These are phyloP conservation scores for Ganoderma lingzhi DNA, from an alignment of 1,284 basidiomycete species.

Conservation along the genomic window DNA sequence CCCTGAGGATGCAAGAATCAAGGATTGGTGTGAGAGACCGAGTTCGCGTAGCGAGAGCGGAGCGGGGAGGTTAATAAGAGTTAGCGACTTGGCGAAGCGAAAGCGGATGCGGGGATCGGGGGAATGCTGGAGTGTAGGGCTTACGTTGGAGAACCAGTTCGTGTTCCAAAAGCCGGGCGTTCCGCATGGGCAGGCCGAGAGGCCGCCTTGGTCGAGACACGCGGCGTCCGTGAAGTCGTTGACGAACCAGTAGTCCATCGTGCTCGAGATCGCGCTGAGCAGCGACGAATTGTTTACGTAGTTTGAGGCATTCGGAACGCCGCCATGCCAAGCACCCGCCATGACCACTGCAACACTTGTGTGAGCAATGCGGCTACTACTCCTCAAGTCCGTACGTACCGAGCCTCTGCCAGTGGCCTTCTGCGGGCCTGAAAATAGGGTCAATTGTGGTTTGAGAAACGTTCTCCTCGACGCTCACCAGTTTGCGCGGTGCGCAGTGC, in stretches of 20 bases:
- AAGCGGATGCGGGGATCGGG: neutral
- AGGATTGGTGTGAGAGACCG: neutral
- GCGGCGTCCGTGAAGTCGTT: constrained; percentile 61
- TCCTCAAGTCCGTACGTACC: constrained; percentile 44
- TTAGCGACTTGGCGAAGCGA: neutral
- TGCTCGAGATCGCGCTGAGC: constrained; percentile 51
- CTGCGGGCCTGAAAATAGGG: constrained; percentile 51
- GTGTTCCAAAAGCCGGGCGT: constrained; percentile 71
- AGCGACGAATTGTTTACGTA: constrained; percentile 51
- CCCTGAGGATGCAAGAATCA: no score
- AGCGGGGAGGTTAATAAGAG: neutral
- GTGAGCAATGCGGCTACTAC: neutral
- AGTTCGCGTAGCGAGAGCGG: neutral
- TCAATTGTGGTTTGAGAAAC: neutral
- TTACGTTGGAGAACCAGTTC: constrained; percentile 68
- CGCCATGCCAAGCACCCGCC: constrained; percentile 65
- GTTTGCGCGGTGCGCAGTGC: constrained; percentile 64
- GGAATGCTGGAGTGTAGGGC: neutral
- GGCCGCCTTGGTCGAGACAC: constrained; percentile 60
- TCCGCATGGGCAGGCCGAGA: constrained; percentile 56
- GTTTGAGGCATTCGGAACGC: constrained; percentile 44
- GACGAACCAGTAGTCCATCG: constrained; percentile 72
- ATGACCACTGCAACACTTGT: constrained; percentile 44
- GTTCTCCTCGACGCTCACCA: constrained; percentile 49
- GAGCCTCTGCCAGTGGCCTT: constrained; percentile 67